Evolutionary conservation across 1,139 yeast species (phyloP).

Genomic region (Hyphopichia fennica): DNA sequence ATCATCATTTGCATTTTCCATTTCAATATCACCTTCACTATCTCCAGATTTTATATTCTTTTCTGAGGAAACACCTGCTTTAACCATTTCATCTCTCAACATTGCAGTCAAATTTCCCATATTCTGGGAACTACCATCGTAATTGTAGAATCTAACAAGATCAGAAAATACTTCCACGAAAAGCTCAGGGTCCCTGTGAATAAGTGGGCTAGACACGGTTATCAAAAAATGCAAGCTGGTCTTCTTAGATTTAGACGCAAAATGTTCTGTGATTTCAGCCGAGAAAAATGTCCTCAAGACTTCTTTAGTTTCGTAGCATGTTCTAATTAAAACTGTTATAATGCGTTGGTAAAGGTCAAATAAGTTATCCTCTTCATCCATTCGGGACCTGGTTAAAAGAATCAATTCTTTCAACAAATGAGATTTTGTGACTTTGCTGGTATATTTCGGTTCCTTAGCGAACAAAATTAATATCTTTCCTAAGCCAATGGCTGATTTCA

Average conservation of each 20-base stretch:
- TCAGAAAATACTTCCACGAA: slow-evolving; percentile 3
- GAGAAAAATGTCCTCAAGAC: slow-evolving; percentile 51
- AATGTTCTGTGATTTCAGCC: slow-evolving; percentile 44
- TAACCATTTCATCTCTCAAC: slow-evolving; percentile 8
- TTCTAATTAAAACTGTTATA: slow-evolving; percentile 52
- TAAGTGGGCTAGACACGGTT: not conserved
- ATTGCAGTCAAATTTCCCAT: not conserved
- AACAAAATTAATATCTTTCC: slow-evolving; percentile 54
- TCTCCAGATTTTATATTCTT: slow-evolving; percentile 10
- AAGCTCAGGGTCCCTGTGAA: slow-evolving; percentile 1
- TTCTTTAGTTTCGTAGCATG: slow-evolving; percentile 65
- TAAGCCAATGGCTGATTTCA: slow-evolving; percentile 50
- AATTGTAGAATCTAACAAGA: slow-evolving; percentile 1
- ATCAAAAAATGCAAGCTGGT: not conserved
- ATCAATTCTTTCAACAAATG: slow-evolving; percentile 26
- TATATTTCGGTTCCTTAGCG: slow-evolving; percentile 44
- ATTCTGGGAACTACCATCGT: not conserved
- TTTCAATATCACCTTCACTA: slow-evolving; percentile 31
- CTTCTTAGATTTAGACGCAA: slow-evolving; percentile 18
- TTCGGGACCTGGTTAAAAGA: slow-evolving; percentile 12
- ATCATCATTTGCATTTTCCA: slow-evolving; percentile 28
- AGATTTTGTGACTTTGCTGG: slow-evolving; percentile 43
- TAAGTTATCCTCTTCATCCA: slow-evolving; percentile 6
- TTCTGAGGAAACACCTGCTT: slow-evolving; percentile 10
- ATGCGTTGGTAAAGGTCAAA: slow-evolving; percentile 14